These are phyloP conservation scores for Chaetoceros tenuissimus DNA, from an alignment of 108 stramenopile species.

Conservation along the genomic window DNA sequence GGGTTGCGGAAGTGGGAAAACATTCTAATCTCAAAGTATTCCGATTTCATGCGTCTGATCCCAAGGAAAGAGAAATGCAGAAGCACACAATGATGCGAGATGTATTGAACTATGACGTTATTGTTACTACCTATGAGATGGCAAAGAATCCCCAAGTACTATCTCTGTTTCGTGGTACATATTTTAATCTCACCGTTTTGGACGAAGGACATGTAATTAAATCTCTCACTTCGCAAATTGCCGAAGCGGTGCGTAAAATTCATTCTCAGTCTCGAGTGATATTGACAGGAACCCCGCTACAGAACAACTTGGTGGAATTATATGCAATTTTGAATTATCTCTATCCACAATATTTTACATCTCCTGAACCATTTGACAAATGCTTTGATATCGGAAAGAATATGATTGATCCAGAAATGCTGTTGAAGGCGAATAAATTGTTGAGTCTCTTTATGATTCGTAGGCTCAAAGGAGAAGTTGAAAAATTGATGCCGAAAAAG, in stretches of 20 bases:
- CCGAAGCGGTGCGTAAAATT: conserved; percentile 37
- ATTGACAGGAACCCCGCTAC: conserved; percentile 85
- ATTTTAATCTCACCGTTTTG: conserved; percentile 49
- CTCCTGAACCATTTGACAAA: conserved; percentile 52
- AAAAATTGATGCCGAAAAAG: conserved; percentile 57
- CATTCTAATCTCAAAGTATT: conserved; percentile 66
- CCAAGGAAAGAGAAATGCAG: conserved; percentile 25
- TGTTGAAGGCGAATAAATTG: conserved; percentile 54
- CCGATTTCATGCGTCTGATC: conserved; percentile 53
- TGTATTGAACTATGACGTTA: conserved; percentile 39
- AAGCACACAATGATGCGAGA: conserved; percentile 21
- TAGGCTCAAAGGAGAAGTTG: conserved; percentile 61
- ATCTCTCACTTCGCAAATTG: conserved; percentile 27
- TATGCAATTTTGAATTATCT: conserved; percentile 63
- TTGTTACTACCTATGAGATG: conserved; percentile 65
- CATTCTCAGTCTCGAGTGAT: conserved; percentile 36
- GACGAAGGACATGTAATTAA: conserved; percentile 88
- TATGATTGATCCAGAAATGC: conserved; percentile 40
- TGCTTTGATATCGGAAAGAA: conserved; percentile 70
- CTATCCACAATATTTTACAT: conserved; percentile 44
- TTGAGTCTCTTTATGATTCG: conserved; percentile 63
- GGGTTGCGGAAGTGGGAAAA: conserved; percentile 71
- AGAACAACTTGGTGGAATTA: conserved; percentile 77
- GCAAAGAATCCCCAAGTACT: conserved; percentile 27
- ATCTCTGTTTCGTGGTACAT: conserved; percentile 13